These are phyloP conservation scores for Pseudocercospora fijiensis DNA, from an alignment of 2,329 filamentous ascomycete genomes.

Conservation along the genomic window DNA sequence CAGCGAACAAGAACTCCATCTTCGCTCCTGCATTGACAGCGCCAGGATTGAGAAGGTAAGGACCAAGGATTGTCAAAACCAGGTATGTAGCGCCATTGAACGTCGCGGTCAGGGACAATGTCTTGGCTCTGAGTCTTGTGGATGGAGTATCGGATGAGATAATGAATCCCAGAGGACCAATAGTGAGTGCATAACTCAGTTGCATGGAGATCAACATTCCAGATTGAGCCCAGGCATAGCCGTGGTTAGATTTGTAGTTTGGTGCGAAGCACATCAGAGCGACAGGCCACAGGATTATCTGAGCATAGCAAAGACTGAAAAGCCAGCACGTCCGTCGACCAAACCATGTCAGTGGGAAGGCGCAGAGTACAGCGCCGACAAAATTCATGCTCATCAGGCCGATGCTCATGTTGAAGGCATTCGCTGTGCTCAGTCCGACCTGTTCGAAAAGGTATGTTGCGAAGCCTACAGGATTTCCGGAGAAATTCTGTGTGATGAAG, in stretches of 20 bases:
- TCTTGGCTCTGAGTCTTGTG: conserved; percentile 4
- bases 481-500: conserved; percentile 6
- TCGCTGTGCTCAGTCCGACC: conserved; percentile 1
- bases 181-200: neutral
- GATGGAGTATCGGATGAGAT: conserved; percentile 1
- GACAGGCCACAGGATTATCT: neutral
- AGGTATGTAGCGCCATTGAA: conserved; percentile 4
- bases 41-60: conserved; percentile 4
- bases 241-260: neutral
- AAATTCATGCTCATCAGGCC: conserved; percentile 10
- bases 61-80: neutral
- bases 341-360: neutral
- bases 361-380: neutral
- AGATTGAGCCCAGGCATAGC: conserved; percentile 7
- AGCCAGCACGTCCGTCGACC: conserved; percentile 5
- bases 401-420: conserved; percentile 8
- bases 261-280: conserved; percentile 1
- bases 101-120: neutral
- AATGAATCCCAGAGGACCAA: neutral
- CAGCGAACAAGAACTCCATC: conserved; percentile 6
- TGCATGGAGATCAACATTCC: conserved; percentile 9
- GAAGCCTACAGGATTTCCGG: conserved; percentile 4
- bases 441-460: conserved; percentile 8
- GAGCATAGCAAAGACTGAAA: conserved; percentile 7
- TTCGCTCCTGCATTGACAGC: conserved; percentile 5